These are phyloP conservation scores for Knufia petricola DNA, from an alignment of 2,329 filamentous ascomycete species.

Conservation along the genomic window DNA sequence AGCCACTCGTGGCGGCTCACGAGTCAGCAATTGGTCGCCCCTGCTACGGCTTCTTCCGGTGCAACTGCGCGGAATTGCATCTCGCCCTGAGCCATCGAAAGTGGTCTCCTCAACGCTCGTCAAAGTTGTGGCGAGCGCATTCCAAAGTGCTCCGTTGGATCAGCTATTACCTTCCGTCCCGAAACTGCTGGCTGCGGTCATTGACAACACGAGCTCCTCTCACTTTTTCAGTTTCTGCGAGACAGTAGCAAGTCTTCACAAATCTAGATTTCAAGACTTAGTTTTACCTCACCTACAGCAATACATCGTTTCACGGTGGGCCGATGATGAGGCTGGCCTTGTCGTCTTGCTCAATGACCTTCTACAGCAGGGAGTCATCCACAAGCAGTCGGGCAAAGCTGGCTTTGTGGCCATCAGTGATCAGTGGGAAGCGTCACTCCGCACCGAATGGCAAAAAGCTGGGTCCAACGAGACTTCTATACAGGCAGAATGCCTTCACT, in stretches of 20 bases:
- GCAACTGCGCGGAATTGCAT: conserved; percentile 26
- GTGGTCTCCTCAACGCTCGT: conserved; percentile 29
- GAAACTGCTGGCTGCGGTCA: conserved; percentile 55
- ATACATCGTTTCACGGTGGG: conserved; percentile 70
- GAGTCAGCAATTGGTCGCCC: conserved; percentile 66
- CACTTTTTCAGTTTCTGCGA: conserved; percentile 82
- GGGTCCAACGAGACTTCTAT: neutral
- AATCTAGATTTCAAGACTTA: conserved; percentile 66
- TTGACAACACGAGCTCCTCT: conserved; percentile 53
- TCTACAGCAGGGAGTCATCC: neutral
- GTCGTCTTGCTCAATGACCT: conserved; percentile 17
- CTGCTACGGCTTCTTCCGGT: conserved; percentile 45
- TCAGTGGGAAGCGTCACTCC: conserved; percentile 2
- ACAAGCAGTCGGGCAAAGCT: neutral
- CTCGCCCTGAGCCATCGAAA: conserved; percentile 20
- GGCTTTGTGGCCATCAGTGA: conserved; percentile 3
- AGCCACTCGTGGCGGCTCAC: conserved; percentile 63
- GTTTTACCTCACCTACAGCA: conserved; percentile 73
- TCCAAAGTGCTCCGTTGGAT: conserved; percentile 71
- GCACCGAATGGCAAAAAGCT: neutral
- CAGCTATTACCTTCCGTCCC: conserved; percentile 61
- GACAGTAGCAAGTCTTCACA: conserved; percentile 64
- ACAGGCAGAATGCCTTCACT: neutral
- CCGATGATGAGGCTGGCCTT: conserved; percentile 52
- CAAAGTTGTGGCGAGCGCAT: conserved; percentile 49